Evolutionary conservation across 2,329 filamentous ascomycete species (phyloP).

Genomic region (Pestalotiopsis sp.): DNA sequence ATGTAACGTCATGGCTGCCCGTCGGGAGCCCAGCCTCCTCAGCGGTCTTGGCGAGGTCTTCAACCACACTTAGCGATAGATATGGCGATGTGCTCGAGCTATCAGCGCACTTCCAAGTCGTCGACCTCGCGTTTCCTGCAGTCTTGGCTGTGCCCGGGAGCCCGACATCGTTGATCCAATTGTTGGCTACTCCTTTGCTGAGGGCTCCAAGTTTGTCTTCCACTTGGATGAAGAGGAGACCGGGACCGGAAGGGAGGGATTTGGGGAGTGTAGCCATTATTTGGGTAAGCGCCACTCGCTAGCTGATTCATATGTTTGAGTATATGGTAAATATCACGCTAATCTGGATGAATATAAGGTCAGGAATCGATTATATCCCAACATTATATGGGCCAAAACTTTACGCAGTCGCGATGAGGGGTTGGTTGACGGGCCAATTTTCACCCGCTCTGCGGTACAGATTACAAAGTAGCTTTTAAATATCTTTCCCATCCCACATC

Average conservation of each 20-base stretch:
- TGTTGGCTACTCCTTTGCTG: neutral
- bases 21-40: neutral
- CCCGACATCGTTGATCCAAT: neutral
- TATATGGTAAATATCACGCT: too few species aligned
- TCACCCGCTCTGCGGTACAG: too few species aligned
- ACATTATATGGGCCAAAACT: too few species aligned
- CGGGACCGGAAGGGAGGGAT: neutral
- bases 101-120: neutral
- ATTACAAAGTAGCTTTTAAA: too few species aligned
- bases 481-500: too few species aligned
- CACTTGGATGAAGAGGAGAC: neutral
- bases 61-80: neutral
- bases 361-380: too few species aligned
- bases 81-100: neutral
- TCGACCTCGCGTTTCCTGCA: neutral
- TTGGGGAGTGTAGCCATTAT: neutral
- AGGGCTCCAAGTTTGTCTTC: neutral
- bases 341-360: too few species aligned
- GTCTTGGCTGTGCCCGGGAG: neutral
- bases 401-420: too few species aligned
- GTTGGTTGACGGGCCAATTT: too few species aligned
- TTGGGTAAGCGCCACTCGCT: too few species aligned
- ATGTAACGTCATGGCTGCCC: neutral
- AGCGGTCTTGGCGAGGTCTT: neutral
- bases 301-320: too few species aligned